phyloP scores from a whole-genome alignment of 257 asterid genomes.

The Lycium ferocissimum region DNA sequence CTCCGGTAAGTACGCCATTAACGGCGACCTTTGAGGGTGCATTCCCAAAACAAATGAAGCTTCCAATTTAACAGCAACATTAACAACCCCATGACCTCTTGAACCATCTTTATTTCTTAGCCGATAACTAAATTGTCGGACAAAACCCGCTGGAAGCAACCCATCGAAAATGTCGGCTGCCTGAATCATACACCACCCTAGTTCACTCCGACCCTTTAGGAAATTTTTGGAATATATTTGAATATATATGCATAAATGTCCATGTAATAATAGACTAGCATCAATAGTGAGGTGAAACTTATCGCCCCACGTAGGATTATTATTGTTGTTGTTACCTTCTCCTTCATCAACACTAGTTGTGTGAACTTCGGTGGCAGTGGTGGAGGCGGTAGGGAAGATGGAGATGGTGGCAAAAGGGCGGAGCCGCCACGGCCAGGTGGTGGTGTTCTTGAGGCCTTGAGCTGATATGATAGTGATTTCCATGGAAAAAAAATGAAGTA shows the following conservation, averaged over 20 bases:
- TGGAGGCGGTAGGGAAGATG: neutral
- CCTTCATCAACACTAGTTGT: slow-evolving; percentile 45
- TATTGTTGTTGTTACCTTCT: slow-evolving; percentile 34
- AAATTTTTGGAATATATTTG: slow-evolving; percentile 47
- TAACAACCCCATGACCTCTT: slow-evolving; percentile 59
- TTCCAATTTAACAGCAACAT: slow-evolving; percentile 48
- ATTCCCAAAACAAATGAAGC: slow-evolving; percentile 23
- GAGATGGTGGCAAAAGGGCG: slow-evolving; percentile 45
- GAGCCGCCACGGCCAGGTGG: slow-evolving; percentile 37
- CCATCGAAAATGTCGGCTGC: slow-evolving; percentile 43
- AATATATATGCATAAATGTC: slow-evolving; percentile 44
- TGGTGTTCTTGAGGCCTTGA: slow-evolving; percentile 42
- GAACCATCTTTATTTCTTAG: slow-evolving; percentile 33
- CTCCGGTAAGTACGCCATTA: slow-evolving; percentile 7
- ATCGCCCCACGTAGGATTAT: slow-evolving; percentile 56
- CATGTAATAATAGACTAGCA: slow-evolving; percentile 37
- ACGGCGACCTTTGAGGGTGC: slow-evolving; percentile 16
- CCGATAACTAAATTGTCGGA: slow-evolving; percentile 49
- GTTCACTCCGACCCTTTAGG: slow-evolving; percentile 42
- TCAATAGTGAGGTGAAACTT: slow-evolving; percentile 46
- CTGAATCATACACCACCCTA: slow-evolving; percentile 64
- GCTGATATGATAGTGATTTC: slow-evolving; percentile 60
- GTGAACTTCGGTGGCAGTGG: neutral
- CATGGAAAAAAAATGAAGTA: neutral
- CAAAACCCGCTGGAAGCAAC: slow-evolving; percentile 39